Evolutionary conservation across 2,329 filamentous ascomycete genomes (phyloP).

Genomic region (Aspergillus fischeri): DNA sequence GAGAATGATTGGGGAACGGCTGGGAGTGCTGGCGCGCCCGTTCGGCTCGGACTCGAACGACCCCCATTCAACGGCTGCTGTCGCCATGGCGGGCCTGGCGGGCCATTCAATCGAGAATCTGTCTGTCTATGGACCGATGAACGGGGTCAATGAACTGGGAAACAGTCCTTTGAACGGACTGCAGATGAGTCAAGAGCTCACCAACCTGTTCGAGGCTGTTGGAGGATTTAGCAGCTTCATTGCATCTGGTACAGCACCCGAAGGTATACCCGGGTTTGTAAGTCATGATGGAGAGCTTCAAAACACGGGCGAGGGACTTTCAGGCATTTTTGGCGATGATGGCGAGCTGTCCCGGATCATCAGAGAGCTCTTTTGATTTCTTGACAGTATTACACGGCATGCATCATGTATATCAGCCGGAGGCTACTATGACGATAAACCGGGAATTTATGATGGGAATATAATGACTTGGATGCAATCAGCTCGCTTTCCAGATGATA

Average conservation of each 20-base stretch:
- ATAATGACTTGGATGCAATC: background rate
- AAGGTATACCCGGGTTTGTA: constrained; percentile 38
- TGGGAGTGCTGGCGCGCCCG: constrained; percentile 49
- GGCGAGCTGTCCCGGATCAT: constrained; percentile 58
- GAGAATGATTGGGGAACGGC: constrained; percentile 59
- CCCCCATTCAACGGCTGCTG: constrained; percentile 58
- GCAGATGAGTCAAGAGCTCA: constrained; percentile 58
- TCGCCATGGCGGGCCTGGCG: constrained; percentile 63
- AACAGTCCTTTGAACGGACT: constrained; percentile 56
- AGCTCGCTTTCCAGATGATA: background rate
- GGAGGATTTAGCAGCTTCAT: constrained; percentile 48
- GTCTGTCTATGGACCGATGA: constrained; percentile 44
- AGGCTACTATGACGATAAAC: background rate
- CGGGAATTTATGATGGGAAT: background rate
- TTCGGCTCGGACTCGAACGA: constrained; percentile 45
- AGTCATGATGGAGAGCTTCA: constrained; percentile 34
- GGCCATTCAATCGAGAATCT: constrained; percentile 59
- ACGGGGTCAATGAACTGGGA: constrained; percentile 40
- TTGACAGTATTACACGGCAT: background rate
- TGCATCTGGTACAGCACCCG: constrained; percentile 26
- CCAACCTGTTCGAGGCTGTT: constrained; percentile 60
- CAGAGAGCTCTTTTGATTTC: constrained; percentile 53
- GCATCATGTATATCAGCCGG: background rate
- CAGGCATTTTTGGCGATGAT: constrained; percentile 50
- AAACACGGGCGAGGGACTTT: constrained; percentile 42